Evolutionary conservation across 2,329 filamentous ascomycete genomes (phyloP), one percentile per base, ranked within the genome.

Genomic region (Scleromitrula shiraiana): DNA sequence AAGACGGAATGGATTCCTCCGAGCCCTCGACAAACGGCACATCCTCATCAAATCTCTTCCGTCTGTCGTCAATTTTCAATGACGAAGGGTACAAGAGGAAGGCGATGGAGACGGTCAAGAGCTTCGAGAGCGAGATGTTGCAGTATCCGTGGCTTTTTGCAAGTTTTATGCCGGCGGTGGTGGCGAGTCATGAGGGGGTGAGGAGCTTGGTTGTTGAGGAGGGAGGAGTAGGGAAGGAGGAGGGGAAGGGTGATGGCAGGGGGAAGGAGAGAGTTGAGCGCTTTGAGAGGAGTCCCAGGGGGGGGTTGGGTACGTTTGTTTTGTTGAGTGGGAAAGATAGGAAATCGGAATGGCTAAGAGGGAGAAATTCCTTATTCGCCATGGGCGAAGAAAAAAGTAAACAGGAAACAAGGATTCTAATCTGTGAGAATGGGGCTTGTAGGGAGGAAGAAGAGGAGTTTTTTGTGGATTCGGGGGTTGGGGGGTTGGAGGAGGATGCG

Each of bases 131-230:
- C 0, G 93, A 98, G 68, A 82, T 95, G 57, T 73, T 94, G 61
- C 89, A 97, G 65, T 89, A 97, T 59, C 89, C 93, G 0, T 95
- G 93, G 74, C 74, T 97, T 2, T 97, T 94, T 67, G 83, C 87
- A 0, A 85, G 85, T 4, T 73, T 97, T 58, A 74, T 97, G 58
- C 77, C 80, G 3, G 77, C 77, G 0, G 79, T 97, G 2, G 87
- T 95, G 8, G 79, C 82, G 1, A 78, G 83, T 4, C 78, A 57
- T 44, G 37, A 95, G 3, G 89, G 89, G 0, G 75, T 82, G 2
- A 75, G n/a, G n/a, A n/a, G n/a, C n/a, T n/a, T n/a, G n/a, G n/a
- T n/a, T n/a, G n/a, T n/a, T n/a, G n/a, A n/a, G n/a, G n/a, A n/a
- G n/a, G n/a, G 75, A 46, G 75, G 75, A 15, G 63, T 80, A 2